phyloP scores from a whole-genome alignment of 495 filamentous ascomycete species.

The Chlorociboria aeruginascens region DNA sequence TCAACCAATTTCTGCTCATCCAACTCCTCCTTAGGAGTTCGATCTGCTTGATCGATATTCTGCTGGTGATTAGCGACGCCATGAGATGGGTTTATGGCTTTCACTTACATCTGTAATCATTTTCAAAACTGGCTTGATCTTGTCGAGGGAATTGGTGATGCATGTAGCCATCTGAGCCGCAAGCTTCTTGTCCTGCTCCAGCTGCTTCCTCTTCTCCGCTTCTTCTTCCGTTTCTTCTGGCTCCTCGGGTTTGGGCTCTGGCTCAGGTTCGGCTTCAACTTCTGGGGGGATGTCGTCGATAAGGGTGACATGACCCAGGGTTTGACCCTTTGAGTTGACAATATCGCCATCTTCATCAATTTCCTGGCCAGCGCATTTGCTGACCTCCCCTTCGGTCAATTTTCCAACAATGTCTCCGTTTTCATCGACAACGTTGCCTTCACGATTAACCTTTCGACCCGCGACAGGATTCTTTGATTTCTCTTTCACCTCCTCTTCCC shows the following conservation, averaged over 20 bases:
- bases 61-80: slow-evolving; percentile 19
- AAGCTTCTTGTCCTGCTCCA: slow-evolving; percentile 58
- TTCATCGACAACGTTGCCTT: slow-evolving; percentile 71
- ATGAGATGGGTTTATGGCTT: background rate
- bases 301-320: slow-evolving; percentile 68
- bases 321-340: slow-evolving; percentile 68
- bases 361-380: slow-evolving; percentile 58
- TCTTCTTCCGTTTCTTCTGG: slow-evolving; percentile 44
- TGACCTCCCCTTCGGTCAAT: slow-evolving; percentile 62
- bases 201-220: slow-evolving; percentile 38
- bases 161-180: slow-evolving; percentile 66
- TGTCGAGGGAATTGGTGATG: slow-evolving; percentile 68
- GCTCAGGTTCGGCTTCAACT: slow-evolving; percentile 31
- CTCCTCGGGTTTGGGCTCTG: slow-evolving; percentile 39
- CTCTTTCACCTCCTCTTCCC: slow-evolving; percentile 66
- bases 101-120: slow-evolving; percentile 68
- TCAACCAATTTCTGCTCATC: slow-evolving; percentile 85
- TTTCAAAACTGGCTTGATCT: slow-evolving; percentile 73
- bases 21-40: slow-evolving; percentile 77
- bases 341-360: slow-evolving; percentile 84
- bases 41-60: slow-evolving; percentile 70
- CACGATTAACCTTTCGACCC: slow-evolving; percentile 65
- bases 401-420: slow-evolving; percentile 74
- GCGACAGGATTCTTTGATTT: slow-evolving; percentile 56
- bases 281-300: slow-evolving; percentile 58